phyloP scores from a whole-genome alignment of 116 monocot genomes.

The Trichopus zeylanicus region DNA sequence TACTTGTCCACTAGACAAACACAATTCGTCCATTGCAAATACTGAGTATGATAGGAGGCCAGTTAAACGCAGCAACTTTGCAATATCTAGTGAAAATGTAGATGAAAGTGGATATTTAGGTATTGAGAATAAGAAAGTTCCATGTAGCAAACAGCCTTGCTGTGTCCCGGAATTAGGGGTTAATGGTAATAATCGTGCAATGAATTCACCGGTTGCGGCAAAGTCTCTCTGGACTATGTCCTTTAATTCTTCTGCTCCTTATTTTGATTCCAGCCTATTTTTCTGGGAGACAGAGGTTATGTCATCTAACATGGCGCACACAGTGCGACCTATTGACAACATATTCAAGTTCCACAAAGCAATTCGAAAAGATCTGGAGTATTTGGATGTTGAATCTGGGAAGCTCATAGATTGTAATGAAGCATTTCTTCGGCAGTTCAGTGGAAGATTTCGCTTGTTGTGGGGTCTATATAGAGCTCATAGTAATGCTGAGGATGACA shows the following conservation, averaged over 20 bases:
- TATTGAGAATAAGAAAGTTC: not conserved
- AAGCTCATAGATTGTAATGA: slow-evolving; percentile 80
- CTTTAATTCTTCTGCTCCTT: slow-evolving; percentile 76
- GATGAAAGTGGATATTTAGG: slow-evolving; percentile 10
- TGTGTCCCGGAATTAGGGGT: slow-evolving; percentile 81
- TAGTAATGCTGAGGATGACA: slow-evolving; percentile 99
- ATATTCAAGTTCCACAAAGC: slow-evolving; percentile 99
- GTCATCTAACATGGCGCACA: slow-evolving; percentile 40
- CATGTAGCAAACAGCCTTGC: slow-evolving; percentile 32
- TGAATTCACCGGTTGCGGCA: slow-evolving; percentile 34
- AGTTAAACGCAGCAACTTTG: slow-evolving; percentile 29
- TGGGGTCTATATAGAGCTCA: slow-evolving; percentile 97
- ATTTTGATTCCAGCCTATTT: slow-evolving; percentile 83
- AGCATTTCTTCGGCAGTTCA: slow-evolving; percentile 73
- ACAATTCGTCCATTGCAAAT: slow-evolving; percentile 4
- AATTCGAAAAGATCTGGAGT: slow-evolving; percentile 92
- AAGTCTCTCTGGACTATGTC: slow-evolving; percentile 67
- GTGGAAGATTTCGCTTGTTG: slow-evolving; percentile 88
- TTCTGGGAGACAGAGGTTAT: slow-evolving; percentile 63
- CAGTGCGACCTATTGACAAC: slow-evolving; percentile 80
- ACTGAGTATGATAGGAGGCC: slow-evolving; percentile 23
- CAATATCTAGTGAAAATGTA: slow-evolving; percentile 18
- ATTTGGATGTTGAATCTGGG: slow-evolving; percentile 94
- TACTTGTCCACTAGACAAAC: slow-evolving; percentile 28
- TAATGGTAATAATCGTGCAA: slow-evolving; percentile 41